Conservation (phyloP, 495 filamentous ascomycete genomes). For the Neurospora discreta region DNA sequence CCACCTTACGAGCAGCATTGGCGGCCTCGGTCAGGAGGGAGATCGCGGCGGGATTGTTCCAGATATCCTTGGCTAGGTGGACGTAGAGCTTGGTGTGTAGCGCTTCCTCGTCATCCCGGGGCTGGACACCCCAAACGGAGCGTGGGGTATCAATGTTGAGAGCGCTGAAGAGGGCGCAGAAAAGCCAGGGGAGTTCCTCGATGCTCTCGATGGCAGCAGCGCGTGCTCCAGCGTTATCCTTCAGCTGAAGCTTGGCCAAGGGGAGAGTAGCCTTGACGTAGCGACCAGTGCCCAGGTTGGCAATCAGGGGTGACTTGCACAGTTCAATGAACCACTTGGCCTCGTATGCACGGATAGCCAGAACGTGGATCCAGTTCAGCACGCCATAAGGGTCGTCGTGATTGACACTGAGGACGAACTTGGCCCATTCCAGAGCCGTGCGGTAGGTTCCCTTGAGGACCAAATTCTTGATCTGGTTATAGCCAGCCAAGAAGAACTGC, state of each 20-base stretch:
- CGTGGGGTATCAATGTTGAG: constrained; percentile 63
- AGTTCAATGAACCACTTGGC: constrained; percentile 65
- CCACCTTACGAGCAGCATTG: constrained; percentile 33
- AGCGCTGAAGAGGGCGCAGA: constrained; percentile 61
- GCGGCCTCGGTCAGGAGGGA: constrained; percentile 64
- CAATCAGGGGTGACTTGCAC: constrained; percentile 45
- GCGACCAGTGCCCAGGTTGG: constrained; percentile 27
- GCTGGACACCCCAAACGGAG: constrained; percentile 68
- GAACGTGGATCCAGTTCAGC: constrained; percentile 64
- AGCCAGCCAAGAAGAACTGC: constrained; percentile 85
- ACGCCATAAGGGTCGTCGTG: constrained; percentile 79
- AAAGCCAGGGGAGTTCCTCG: constrained; percentile 68
- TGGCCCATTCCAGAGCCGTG: constrained; percentile 88
- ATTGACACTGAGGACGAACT: constrained; percentile 66
- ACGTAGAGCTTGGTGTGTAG: constrained; percentile 73
- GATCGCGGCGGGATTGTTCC: constrained; percentile 69
- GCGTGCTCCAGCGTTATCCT: constrained; percentile 52
- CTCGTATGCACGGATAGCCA: constrained; percentile 70
- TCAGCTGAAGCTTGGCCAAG: constrained; percentile 60
- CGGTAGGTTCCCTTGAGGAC: constrained; percentile 86
- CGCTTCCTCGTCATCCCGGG: constrained; percentile 55
- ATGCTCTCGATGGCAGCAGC: constrained; percentile 54
- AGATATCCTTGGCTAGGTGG: constrained; percentile 70
- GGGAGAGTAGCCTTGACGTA: constrained; percentile 64
- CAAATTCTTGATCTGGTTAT: constrained; percentile 74